Conservation (phyloP, 2,329 filamentous ascomycete species). For the Erysiphe pulchra region DNA sequence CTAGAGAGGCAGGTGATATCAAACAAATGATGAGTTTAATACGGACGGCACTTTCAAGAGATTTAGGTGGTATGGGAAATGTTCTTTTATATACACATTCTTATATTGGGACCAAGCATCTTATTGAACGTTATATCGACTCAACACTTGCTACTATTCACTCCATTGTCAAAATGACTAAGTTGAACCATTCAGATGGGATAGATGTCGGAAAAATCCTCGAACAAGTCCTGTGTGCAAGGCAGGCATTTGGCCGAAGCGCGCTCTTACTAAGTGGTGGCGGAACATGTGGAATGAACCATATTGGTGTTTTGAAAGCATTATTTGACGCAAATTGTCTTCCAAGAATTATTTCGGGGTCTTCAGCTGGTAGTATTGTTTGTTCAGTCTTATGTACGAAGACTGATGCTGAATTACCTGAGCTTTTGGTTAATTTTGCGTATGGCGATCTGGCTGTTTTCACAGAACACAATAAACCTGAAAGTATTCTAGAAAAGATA, state of each 20-base stretch:
- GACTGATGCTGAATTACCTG: slow-evolving; percentile 35
- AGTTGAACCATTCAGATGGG: slow-evolving; percentile 21
- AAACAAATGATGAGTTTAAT: slow-evolving; percentile 56
- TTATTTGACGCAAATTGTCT: slow-evolving; percentile 35
- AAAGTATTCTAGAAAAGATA: slow-evolving; percentile 41
- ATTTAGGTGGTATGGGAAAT: slow-evolving; percentile 69
- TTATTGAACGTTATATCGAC: slow-evolving; percentile 72
- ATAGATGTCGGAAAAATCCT: slow-evolving; percentile 27
- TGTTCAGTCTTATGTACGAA: slow-evolving; percentile 36
- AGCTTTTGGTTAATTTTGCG: slow-evolving; percentile 29
- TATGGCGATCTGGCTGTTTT: slow-evolving; percentile 39
- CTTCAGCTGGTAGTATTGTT: slow-evolving; percentile 45
- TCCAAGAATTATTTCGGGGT: slow-evolving; percentile 41
- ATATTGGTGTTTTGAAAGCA: slow-evolving; percentile 43
- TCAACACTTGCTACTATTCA: slow-evolving; percentile 52
- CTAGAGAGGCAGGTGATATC: slow-evolving; percentile 44
- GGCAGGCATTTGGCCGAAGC: slow-evolving; percentile 39
- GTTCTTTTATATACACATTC: slow-evolving; percentile 60
- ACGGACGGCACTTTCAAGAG: slow-evolving; percentile 53
- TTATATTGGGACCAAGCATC: slow-evolving; percentile 59
- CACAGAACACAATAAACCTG: slow-evolving; percentile 27
- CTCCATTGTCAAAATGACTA: slow-evolving; percentile 36
- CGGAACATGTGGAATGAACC: slow-evolving; percentile 47
- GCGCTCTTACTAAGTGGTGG: slow-evolving; percentile 42
- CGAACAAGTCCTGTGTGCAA: slow-evolving; percentile 31